A percentile compares a stretch with the other conserved stretches of the same genome.
phyloP scores from a whole-genome alignment of 352 stramenopile genomes.

The Pythium vanterpoolii region DNA sequence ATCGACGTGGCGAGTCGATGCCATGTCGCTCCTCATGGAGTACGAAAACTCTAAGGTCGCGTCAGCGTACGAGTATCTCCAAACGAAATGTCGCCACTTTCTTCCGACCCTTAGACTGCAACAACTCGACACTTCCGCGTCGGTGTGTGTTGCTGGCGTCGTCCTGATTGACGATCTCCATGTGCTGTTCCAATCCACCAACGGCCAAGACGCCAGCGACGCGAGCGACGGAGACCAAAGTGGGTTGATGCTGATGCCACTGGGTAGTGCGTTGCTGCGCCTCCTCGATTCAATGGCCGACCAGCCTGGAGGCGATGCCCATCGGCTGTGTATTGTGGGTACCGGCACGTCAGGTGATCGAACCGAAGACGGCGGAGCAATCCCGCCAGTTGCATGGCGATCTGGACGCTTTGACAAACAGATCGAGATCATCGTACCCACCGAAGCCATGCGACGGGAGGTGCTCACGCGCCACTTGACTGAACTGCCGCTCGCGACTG shows the following conservation, averaged over 20 bases:
- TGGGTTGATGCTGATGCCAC: slow-evolving; percentile 31
- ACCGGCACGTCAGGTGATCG: slow-evolving; percentile 28
- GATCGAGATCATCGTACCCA: slow-evolving; percentile 62
- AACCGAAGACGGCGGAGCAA: slow-evolving; percentile 11
- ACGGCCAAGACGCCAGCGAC: slow-evolving; percentile 29
- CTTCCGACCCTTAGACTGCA: slow-evolving; percentile 23
- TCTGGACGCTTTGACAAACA: slow-evolving; percentile 53
- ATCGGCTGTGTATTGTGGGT: slow-evolving; percentile 47
- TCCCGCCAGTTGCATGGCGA: slow-evolving; percentile 46
- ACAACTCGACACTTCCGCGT: background rate
- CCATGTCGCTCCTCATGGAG: slow-evolving; percentile 58
- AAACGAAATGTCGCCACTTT: slow-evolving; percentile 31
- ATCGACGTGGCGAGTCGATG: slow-evolving; percentile 27
- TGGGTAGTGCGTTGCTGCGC: slow-evolving; percentile 61
- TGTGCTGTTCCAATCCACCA: slow-evolving; percentile 48
- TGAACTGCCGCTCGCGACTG: slow-evolving; percentile 24
- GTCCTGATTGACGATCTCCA: slow-evolving; percentile 73
- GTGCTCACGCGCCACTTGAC: slow-evolving; percentile 49
- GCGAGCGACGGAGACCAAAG: slow-evolving; percentile 23
- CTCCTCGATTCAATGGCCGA: slow-evolving; percentile 49
- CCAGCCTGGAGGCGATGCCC: background rate
- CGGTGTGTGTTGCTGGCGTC: slow-evolving; percentile 27
- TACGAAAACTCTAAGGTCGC: slow-evolving; percentile 38
- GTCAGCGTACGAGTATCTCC: slow-evolving; percentile 60
- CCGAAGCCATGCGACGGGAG: slow-evolving; percentile 43